Percentiles rank a stretch among this genome's conserved stretches.
These are phyloP conservation scores for Chloropicon primus DNA, from an alignment of 139 green algal genomes.

Conservation along the genomic window DNA sequence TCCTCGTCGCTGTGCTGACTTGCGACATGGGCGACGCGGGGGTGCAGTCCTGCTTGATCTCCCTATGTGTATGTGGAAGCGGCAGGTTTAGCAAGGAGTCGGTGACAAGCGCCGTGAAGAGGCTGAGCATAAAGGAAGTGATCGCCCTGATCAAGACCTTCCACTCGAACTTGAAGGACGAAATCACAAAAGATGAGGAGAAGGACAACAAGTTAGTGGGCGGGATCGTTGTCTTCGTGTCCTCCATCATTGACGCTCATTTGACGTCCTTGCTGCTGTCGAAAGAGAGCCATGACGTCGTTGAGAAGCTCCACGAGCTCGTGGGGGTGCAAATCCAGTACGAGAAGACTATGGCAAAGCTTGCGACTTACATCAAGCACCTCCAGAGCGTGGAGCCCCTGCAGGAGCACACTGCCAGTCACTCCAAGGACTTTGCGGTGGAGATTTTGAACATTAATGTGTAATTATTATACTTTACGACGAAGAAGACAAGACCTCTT, in stretches of 20 bases:
- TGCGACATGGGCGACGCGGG: background rate
- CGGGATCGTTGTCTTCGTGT: background rate
- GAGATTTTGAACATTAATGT: background rate
- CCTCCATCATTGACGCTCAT: background rate
- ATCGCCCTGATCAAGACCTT: background rate
- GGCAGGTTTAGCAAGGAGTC: background rate
- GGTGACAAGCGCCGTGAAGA: background rate
- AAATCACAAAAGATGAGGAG: background rate
- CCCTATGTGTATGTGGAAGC: background rate
- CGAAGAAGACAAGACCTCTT: too few relatives aligned
- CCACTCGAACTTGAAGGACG: background rate
- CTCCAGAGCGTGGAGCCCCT: background rate
- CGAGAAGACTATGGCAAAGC: background rate
- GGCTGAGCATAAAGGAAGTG: background rate
- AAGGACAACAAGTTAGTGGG: background rate
- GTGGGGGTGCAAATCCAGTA: background rate
- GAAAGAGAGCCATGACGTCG: background rate
- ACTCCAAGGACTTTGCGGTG: background rate
- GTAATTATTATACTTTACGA: too few relatives aligned
- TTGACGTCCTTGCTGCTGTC: background rate
- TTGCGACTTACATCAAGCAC: background rate
- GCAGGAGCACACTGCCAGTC: background rate
- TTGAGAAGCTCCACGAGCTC: background rate
- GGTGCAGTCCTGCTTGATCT: background rate
- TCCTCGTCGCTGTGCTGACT: background rate